Base-by-base conservation (phyloP, 345 rosid genomes). In the Populus euphratica region DNA sequence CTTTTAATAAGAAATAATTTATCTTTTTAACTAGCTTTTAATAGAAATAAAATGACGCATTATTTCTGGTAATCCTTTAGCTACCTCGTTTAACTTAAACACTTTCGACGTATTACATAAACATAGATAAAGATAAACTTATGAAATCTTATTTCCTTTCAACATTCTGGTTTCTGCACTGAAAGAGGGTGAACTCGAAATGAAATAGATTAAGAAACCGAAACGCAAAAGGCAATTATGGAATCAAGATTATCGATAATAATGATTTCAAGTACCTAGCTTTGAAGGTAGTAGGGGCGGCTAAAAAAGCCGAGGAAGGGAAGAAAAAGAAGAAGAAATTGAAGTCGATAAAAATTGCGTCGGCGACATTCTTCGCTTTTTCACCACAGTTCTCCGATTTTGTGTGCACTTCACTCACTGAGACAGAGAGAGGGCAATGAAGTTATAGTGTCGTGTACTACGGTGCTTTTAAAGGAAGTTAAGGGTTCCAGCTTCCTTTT, bases 271-370 rank as follows among this genome's bases (percentile, higher is more conserved):
- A 25, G 20, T 70, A 89, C 90, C 91, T 80, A 47, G 82, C 50
- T 72, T 66, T 73, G 65, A 84, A 80, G 76, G 35, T 59, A 36
- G 79, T 12, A 14, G 84, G 82, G 20, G 84, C 76, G 14, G 36
- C 31, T 2, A 88, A 65, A 70, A 86, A 86, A 23, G 87, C 50
- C 21, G 90, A 85, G 38, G 91, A 86, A 41, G 87, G 38, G 91
- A 86, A 41, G 87, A 81, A 21, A 33, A 33, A 33, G 36, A 33
- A 33, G 90, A 83, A 62, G 93, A 84, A 68, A 88, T 82, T 12
- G 91, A 76, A 31, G 84, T 5, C 21, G 88, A 64, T n/a, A 83
- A 78, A 36, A 81, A 80, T 50, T 76, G 80, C 66, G 78, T 70
- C 3, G 84, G 78, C 39, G 89, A 73, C 90, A 89, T 86, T 38